Conservation (phyloP, 306 rosid species). For the Vachellia collinsii region DNA sequence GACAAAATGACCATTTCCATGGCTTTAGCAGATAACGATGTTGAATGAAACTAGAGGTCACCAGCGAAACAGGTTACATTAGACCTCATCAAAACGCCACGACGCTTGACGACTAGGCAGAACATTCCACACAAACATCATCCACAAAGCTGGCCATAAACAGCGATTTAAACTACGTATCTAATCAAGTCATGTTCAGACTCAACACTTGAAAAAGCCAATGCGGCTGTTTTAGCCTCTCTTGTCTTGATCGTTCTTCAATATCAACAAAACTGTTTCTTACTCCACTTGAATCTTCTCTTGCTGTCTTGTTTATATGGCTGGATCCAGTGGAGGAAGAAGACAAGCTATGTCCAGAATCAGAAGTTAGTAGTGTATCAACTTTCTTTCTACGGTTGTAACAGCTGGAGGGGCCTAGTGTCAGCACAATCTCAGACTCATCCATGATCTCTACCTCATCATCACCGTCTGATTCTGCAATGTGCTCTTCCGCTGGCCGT, state of each 20-base stretch:
- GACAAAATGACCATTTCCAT: slow-evolving; percentile 27
- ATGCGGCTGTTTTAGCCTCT: slow-evolving; percentile 71
- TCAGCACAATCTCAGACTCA: slow-evolving; percentile 81
- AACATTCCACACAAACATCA: slow-evolving; percentile 60
- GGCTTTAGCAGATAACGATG: slow-evolving; percentile 23
- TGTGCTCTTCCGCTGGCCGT: slow-evolving; percentile 57
- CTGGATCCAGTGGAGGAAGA: slow-evolving; percentile 87
- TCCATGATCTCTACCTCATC: slow-evolving; percentile 62
- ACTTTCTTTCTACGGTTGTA: slow-evolving; percentile 62
- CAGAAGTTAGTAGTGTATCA: slow-evolving; percentile 62
- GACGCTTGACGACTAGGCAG: slow-evolving; percentile 42
- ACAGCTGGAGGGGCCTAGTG: slow-evolving; percentile 85
- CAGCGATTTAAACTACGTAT: slow-evolving; percentile 32
- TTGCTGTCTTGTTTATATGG: slow-evolving; percentile 58
- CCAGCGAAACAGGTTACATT: slow-evolving; percentile 37
- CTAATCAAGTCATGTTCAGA: slow-evolving; percentile 66
- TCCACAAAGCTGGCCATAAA: slow-evolving; percentile 53
- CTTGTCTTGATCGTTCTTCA: slow-evolving; percentile 64
- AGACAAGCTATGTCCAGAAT: slow-evolving; percentile 77
- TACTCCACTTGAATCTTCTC: slow-evolving; percentile 47
- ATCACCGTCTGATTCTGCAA: slow-evolving; percentile 50
- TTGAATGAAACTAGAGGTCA: neutral
- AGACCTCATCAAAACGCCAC: slow-evolving; percentile 52
- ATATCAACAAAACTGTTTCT: slow-evolving; percentile 48
- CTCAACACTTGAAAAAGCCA: slow-evolving; percentile 89